phyloP scores from a whole-genome alignment of 805 yeast genomes.

The Saturnispora besseyi region DNA sequence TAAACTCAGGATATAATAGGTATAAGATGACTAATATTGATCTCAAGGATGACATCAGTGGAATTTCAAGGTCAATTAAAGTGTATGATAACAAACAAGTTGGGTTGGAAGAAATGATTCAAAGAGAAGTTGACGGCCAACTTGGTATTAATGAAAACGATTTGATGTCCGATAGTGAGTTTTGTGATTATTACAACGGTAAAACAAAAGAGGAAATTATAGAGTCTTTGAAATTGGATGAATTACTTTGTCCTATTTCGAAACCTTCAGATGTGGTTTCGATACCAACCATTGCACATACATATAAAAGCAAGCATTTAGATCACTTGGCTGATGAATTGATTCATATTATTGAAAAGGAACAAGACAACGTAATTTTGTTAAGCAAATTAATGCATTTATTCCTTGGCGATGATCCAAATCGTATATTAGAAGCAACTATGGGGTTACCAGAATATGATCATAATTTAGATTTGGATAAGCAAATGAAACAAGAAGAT shows the following conservation, averaged over 20 bases:
- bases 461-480: constrained; percentile 41
- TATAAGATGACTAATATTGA: constrained; percentile 9
- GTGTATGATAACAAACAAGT: constrained; percentile 21
- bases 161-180: not conserved
- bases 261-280: constrained; percentile 72
- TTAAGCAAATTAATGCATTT: constrained; percentile 65
- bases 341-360: constrained; percentile 69
- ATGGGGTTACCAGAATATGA: constrained; percentile 63
- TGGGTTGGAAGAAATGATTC: constrained; percentile 20
- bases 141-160: constrained; percentile 19
- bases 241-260: constrained; percentile 65
- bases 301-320: constrained; percentile 52
- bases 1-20: constrained; percentile 9
- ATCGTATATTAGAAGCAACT: constrained; percentile 51
- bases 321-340: constrained; percentile 60
- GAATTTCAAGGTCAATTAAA: constrained; percentile 17
- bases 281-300: constrained; percentile 59
- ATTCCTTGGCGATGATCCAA: constrained; percentile 81
- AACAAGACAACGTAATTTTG: constrained; percentile 67
- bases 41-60: constrained; percentile 12
- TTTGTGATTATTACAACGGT: constrained; percentile 16
- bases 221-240: constrained; percentile 41
- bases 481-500: constrained; percentile 16
- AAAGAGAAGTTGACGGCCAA: constrained; percentile 23
- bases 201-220: constrained; percentile 29